Evolutionary conservation across 441 rosid genomes (phyloP).

Genomic region (Jatropha podagrica): DNA sequence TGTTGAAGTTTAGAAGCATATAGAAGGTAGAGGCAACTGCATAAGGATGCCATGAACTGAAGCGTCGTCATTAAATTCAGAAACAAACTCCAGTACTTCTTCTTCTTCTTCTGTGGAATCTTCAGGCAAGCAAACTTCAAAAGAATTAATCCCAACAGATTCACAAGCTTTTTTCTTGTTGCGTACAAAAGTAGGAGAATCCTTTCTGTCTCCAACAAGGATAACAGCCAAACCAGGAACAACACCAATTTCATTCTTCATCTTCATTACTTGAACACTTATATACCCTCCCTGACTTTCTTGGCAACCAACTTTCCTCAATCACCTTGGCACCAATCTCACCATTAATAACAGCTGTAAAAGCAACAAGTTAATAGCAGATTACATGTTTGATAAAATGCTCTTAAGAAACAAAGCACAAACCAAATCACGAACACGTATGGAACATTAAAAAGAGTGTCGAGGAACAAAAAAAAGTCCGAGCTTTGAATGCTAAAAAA

Average conservation of each 20-base stretch:
- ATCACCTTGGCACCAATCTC: slow-evolving; percentile 56
- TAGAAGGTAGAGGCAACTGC: slow-evolving; percentile 80
- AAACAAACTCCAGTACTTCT: slow-evolving; percentile 61
- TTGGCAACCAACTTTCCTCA: slow-evolving; percentile 78
- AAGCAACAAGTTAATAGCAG: neutral
- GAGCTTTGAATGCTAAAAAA: neutral
- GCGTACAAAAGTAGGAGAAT: slow-evolving; percentile 80
- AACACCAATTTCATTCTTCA: slow-evolving; percentile 68
- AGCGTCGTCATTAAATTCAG: slow-evolving; percentile 61
- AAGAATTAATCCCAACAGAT: slow-evolving; percentile 71
- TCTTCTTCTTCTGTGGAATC: slow-evolving; percentile 50
- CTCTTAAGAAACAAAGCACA: slow-evolving; percentile 9
- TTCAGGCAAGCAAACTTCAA: slow-evolving; percentile 57
- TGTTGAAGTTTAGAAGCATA: slow-evolving; percentile 32
- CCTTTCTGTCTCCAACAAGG: slow-evolving; percentile 81
- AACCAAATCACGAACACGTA: neutral
- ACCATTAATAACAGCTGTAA: slow-evolving; percentile 35
- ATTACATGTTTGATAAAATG: slow-evolving; percentile 33
- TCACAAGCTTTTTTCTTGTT: slow-evolving; percentile 94
- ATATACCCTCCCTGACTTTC: slow-evolving; percentile 63
- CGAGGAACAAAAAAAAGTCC: neutral
- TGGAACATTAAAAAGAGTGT: neutral
- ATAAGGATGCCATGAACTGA: slow-evolving; percentile 91
- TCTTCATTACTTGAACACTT: slow-evolving; percentile 56
- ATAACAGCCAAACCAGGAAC: slow-evolving; percentile 86